Percentiles rank a stretch among this genome's conserved stretches.
Conservation (phyloP, 1,284 basidiomycete genomes). For the Fomitopsis pinicola region DNA sequence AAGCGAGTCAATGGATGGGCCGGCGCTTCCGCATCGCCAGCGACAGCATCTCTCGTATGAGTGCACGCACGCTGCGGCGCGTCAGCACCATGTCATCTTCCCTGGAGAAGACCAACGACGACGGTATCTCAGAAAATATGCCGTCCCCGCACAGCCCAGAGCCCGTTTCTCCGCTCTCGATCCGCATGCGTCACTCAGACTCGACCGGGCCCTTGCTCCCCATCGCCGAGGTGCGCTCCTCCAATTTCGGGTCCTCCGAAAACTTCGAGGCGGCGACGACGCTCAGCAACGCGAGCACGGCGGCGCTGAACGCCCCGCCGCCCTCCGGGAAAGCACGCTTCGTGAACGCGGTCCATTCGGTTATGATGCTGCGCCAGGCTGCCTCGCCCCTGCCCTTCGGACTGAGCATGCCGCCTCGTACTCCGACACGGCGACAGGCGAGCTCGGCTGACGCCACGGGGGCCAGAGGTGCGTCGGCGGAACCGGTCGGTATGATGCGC, state of each 20-base stretch:
- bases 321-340: constrained; percentile 32
- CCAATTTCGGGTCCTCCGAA: constrained; percentile 20
- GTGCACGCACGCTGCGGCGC: constrained; percentile 12
- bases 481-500: constrained; percentile 36
- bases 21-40: constrained; percentile 16
- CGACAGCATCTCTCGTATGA: constrained; percentile 17
- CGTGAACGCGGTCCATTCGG: constrained; percentile 39
- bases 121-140: constrained; percentile 11
- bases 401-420: constrained; percentile 18
- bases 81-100: constrained; percentile 11
- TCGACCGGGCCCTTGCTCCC: constrained; percentile 14
- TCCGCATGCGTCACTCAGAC: constrained; percentile 15
- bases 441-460: constrained; percentile 35
- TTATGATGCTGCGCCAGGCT: constrained; percentile 40
- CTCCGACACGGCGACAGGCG: constrained; percentile 37
- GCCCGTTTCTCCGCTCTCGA: constrained; percentile 21
- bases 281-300: constrained; percentile 14
- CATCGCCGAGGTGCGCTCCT: constrained; percentile 17
- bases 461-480: constrained; percentile 13
- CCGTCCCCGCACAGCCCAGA: constrained; percentile 20
- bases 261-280: constrained; percentile 18
- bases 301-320: constrained; percentile 7
- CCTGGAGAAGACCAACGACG: constrained; percentile 14
- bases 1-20: constrained; percentile 15
- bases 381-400: constrained; percentile 22